Conservation (phyloP, 306 rosid genomes). For the Quercus parvula region DNA sequence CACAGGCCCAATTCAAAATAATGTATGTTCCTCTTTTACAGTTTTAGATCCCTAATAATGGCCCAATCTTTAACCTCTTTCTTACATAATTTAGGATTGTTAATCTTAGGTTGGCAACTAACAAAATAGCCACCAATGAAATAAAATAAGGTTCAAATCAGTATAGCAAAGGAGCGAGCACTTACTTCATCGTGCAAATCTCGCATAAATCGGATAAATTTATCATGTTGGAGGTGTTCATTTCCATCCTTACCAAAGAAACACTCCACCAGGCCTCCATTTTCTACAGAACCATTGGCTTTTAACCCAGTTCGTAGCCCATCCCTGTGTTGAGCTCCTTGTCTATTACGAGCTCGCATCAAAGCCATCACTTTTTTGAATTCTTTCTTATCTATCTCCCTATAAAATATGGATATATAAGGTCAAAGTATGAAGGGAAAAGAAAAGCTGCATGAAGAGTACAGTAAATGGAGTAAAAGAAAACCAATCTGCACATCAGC, state of each 20-base stretch:
- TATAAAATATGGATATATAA: conserved; percentile 7
- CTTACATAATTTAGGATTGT: neutral
- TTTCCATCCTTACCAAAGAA: conserved; percentile 83
- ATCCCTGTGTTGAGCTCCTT: conserved; percentile 64
- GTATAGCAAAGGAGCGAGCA: conserved; percentile 4
- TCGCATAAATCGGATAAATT: conserved; percentile 60
- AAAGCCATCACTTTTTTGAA: conserved; percentile 92
- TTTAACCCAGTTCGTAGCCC: conserved; percentile 65
- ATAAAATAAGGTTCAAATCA: conserved; percentile 15
- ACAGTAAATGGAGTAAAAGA: neutral
- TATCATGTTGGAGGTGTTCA: conserved; percentile 54
- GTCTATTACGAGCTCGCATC: conserved; percentile 83
- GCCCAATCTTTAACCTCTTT: neutral
- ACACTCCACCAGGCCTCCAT: conserved; percentile 83
- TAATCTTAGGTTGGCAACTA: conserved; percentile 1
- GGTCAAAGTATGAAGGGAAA: neutral
- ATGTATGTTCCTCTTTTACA: neutral
- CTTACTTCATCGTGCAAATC: conserved; percentile 71
- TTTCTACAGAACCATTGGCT: conserved; percentile 59
- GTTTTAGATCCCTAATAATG: neutral
- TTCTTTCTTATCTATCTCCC: conserved; percentile 79
- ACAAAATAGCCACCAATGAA: neutral
- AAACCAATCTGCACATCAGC: neutral
- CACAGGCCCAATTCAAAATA: neutral
- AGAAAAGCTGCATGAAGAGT: neutral